Conservation (phyloP, 176 grass and related monocot genomes). For the Raddia guianensis region DNA sequence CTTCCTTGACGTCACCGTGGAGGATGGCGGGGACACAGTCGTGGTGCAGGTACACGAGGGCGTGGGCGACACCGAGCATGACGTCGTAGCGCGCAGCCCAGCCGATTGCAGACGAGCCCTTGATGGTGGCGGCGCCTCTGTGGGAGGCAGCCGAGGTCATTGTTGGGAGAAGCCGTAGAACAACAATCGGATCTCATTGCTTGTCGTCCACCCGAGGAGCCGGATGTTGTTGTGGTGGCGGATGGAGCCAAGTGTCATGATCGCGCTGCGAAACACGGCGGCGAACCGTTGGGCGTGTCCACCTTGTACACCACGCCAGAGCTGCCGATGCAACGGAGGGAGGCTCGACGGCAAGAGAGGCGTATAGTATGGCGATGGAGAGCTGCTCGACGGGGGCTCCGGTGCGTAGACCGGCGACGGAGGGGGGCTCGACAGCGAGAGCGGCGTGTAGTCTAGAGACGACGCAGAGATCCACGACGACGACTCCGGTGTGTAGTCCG, state of each 20-base stretch:
- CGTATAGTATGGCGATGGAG: too few species aligned
- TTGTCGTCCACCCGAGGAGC: slow-evolving; percentile 80
- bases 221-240: slow-evolving; percentile 91
- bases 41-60: slow-evolving; percentile 88
- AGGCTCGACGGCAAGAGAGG: too few species aligned
- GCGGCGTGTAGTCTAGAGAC: too few species aligned
- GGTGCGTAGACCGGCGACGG: too few species aligned
- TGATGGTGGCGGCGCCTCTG: slow-evolving; percentile 31
- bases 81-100: slow-evolving; percentile 79
- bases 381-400: too few species aligned
- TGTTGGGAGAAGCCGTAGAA: slow-evolving; percentile 91
- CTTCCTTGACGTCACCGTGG: slow-evolving; percentile 79
- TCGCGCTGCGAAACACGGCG: slow-evolving; percentile 76
- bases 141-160: slow-evolving; percentile 80
- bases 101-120: slow-evolving; percentile 48
- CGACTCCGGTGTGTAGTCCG: too few species aligned
- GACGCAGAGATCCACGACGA: too few species aligned
- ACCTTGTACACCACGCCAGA: slow-evolving; percentile 92
- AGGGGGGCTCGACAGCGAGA: too few species aligned
- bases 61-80: slow-evolving; percentile 77
- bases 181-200: slow-evolving; percentile 62
- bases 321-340: slow-evolving; percentile 30
- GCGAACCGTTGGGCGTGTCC: slow-evolving; percentile 54
- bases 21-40: slow-evolving; percentile 95
- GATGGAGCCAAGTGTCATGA: slow-evolving; percentile 78